These are phyloP conservation scores for Vararia minispora DNA, from an alignment of 768 basidiomycete species.

Conservation along the genomic window DNA sequence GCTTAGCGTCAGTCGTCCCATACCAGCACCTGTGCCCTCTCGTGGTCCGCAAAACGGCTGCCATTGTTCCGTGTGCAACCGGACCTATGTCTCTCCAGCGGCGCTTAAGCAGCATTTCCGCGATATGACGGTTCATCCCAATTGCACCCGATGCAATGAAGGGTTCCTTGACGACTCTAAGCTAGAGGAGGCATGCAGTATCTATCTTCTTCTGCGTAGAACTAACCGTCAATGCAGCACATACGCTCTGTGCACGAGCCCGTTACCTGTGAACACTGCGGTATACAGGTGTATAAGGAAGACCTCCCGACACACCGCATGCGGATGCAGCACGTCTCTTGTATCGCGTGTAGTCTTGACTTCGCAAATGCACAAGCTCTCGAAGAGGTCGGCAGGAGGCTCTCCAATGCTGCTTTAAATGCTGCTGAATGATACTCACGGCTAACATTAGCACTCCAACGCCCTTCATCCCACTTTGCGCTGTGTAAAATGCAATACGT, in stretches of 20 bases:
- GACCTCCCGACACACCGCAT: conserved; percentile 7
- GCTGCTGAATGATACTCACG: neutral
- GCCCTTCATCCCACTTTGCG: conserved; percentile 6
- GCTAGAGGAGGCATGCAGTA: conserved; percentile 24
- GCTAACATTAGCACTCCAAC: conserved; percentile 4
- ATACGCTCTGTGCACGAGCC: conserved; percentile 8
- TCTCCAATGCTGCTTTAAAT: neutral
- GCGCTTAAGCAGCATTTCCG: conserved; percentile 36
- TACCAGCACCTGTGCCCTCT: neutral
- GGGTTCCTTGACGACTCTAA: conserved; percentile 27
- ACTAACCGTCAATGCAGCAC: conserved; percentile 20
- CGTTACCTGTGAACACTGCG: conserved; percentile 8
- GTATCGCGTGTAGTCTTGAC: conserved; percentile 8
- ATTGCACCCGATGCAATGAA: conserved; percentile 30
- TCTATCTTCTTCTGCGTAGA: neutral
- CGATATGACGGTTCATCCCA: conserved; percentile 33
- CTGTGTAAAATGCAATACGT: conserved; percentile 6
- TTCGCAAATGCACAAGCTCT: conserved; percentile 9
- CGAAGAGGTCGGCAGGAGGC: conserved; percentile 5
- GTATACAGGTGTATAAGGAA: conserved; percentile 9
- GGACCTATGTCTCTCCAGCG: neutral
- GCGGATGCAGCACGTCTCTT: conserved; percentile 7
- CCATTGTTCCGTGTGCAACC: conserved; percentile 1
- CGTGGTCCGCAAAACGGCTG: neutral
- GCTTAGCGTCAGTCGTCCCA: neutral